Evolutionary conservation across 768 basidiomycete species (phyloP), one percentile per base, ranked within the genome.

Genomic region (Tulasnella sp.): DNA sequence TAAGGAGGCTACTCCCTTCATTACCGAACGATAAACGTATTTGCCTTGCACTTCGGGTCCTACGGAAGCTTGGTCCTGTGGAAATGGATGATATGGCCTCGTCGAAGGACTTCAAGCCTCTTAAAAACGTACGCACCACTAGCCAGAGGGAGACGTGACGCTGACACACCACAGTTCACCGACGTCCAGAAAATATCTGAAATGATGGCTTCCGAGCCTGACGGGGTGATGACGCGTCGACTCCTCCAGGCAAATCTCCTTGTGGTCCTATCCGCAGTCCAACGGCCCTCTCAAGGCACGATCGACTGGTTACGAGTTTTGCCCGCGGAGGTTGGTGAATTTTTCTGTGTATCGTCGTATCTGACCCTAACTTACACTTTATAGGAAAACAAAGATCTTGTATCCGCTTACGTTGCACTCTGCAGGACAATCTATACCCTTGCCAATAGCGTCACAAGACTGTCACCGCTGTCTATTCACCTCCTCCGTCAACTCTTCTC

Each of bases 401-500:
- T 29, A n/a, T 60, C 68, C 17, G 69, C 67, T 25, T 89, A 82
- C 63, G 73, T 83, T 21, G 63, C 67, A n/a, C 73, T 90, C 57
- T 75, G 82, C 69, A 77, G 80, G 29, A 66, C 69, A 11, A 67
- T 90, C 3, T 97, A 96, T 69, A 68, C 64, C 15, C 64, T 88
- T 17, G 80, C 80, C 6, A 89, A 83, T 63, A 72, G 74, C 0
- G 76, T 79, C 4, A 67, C 75, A 6, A 65, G 75, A 0, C 67
- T 75, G 9, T 70, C 74, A 0, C 67, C 74, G 3, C 68, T 89
- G 6, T 75, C 84, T 0, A 72, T 75, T 1, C 69, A 71, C 14
- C 67, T 92, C 46, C 74, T 91, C 21, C 77, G 75, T 56, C 66
- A 73, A 0, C 69, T 93, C 2, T 89, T 97, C 65, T 69, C 75